Conservation (phyloP, 2,329 filamentous ascomycete genomes). For the Calonectria crousiana region DNA sequence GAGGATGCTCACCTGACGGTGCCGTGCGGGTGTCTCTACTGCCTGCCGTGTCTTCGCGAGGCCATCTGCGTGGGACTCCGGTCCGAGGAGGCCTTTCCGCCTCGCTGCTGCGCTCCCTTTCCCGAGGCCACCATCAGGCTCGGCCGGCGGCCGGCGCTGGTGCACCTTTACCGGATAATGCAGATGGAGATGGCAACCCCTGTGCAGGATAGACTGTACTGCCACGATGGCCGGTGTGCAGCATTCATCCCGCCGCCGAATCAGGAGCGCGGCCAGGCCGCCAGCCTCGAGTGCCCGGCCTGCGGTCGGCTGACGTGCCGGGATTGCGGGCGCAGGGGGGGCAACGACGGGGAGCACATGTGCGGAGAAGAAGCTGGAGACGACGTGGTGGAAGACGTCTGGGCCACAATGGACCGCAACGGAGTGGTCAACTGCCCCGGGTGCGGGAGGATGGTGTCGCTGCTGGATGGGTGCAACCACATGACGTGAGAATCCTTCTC, state of each 20-base stretch:
- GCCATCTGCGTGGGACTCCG: conserved; percentile 35
- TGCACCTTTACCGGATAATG: conserved; percentile 38
- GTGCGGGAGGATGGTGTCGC: conserved; percentile 36
- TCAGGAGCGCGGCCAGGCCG: conserved; percentile 22
- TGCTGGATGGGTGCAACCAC: conserved; percentile 42
- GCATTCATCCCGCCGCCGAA: conserved; percentile 34
- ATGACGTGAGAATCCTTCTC: conserved; percentile 30
- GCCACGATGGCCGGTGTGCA: conserved; percentile 35
- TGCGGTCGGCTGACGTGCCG: conserved; percentile 19
- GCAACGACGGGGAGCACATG: conserved; percentile 13
- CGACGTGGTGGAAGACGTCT: conserved; percentile 34
- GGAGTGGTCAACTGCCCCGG: conserved; percentile 37
- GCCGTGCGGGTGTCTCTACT: conserved; percentile 37
- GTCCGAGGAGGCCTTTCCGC: conserved; percentile 37
- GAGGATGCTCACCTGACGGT: conserved; percentile 15
- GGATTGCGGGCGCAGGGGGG: not conserved
- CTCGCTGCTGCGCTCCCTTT: conserved; percentile 37
- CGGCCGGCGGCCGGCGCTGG: conserved; percentile 29
- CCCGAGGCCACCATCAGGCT: conserved; percentile 26
- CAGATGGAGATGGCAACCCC: conserved; percentile 25
- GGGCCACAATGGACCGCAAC: conserved; percentile 41
- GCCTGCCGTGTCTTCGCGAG: conserved; percentile 34
- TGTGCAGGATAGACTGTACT: conserved; percentile 34
- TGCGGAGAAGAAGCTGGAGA: not conserved
- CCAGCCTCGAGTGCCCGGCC: conserved; percentile 12